These are phyloP conservation scores for Geotrichum candidum DNA, from an alignment of 1,139 yeast species.

Conservation along the genomic window DNA sequence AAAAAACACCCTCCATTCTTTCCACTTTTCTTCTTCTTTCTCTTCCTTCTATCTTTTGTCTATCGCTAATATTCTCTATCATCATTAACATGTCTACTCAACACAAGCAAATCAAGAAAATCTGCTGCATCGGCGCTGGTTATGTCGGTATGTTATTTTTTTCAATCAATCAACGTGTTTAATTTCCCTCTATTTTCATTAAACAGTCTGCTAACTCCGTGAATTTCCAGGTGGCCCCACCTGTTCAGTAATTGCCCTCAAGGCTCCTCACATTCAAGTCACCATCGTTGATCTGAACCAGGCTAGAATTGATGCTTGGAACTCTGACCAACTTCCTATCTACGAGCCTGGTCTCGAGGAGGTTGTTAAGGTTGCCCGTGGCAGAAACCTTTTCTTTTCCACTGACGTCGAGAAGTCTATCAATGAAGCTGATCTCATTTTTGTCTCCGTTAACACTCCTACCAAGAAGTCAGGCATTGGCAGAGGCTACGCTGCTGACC, in stretches of 20 bases:
- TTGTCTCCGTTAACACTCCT: conserved; percentile 32
- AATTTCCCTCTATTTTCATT: background rate
- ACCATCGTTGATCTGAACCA: conserved; percentile 29
- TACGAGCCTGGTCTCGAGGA: conserved; percentile 31
- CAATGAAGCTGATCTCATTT: conserved; percentile 29
- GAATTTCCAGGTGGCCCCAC: conserved; percentile 25
- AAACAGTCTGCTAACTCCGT: background rate
- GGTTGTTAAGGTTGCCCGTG: conserved; percentile 27
- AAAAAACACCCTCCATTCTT: background rate
- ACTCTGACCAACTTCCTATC: conserved; percentile 28
- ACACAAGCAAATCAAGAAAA: conserved; percentile 15
- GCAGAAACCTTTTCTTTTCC: conserved; percentile 29
- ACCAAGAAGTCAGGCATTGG: conserved; percentile 31
- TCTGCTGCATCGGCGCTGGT: conserved; percentile 32
- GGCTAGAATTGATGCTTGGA: conserved; percentile 31
- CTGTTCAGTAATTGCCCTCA: conserved; percentile 27
- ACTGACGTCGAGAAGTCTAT: conserved; percentile 29
- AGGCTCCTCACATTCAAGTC: conserved; percentile 27
- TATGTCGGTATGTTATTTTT: conserved; percentile 25
- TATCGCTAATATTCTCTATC: background rate
- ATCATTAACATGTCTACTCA: background rate
- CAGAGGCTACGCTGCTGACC: conserved; percentile 30
- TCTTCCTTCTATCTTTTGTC: background rate
- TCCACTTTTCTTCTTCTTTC: background rate
- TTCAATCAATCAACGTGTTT: background rate